Base-by-base conservation (phyloP, 1,284 basidiomycete genomes). In the Irpex rosettiformis region DNA sequence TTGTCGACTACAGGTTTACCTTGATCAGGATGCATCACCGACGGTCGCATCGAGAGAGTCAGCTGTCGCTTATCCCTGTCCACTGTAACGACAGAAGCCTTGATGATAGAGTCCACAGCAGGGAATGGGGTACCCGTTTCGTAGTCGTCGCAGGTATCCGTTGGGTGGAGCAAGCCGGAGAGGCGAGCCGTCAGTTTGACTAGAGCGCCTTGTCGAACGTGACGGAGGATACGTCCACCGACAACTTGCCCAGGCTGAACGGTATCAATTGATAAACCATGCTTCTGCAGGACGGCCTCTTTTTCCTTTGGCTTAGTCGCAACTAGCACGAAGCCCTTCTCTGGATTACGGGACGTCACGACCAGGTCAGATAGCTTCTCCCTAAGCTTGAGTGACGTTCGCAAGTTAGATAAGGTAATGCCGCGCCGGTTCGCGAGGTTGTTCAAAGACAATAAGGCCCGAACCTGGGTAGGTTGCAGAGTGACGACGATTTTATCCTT, bases 321-420 rank as follows among this genome's bases (percentile, higher is more conserved):
- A 51, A 96, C 91, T 61, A 98, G 89, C 59, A 98, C 89, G 58
- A 98, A 80, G 11, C 88, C 87, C 66, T 93, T 94, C 65, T 93
- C 94, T 1, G 85, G 78, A 70, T 94, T 95, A 66, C 93, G 91
- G n/a, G 93, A 91, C 24, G 95, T 90, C 18, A 99, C 91, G 3
- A 93, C 84, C 4, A 99, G 79, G 52, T 91, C 88, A 11, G 87
- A 78, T 22, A 99, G 73, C 62, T 80, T 79, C 56, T 94, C 89
- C 16, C 92, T 93, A 40, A 79, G 75, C 66, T 89, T 85, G 52
- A 98, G 76, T 3, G 78, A 73, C 1, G 77, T 75, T 24, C 86
- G 84, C 21, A 97, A 77, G 65, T 93, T 88, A n/a, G 88, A 78
- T 10, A 90, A 77, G 1, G 86, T 79, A 10, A 85, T 74, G 21